Conservation (phyloP, 2,329 filamentous ascomycete genomes). For the Colletotrichum sp. region DNA sequence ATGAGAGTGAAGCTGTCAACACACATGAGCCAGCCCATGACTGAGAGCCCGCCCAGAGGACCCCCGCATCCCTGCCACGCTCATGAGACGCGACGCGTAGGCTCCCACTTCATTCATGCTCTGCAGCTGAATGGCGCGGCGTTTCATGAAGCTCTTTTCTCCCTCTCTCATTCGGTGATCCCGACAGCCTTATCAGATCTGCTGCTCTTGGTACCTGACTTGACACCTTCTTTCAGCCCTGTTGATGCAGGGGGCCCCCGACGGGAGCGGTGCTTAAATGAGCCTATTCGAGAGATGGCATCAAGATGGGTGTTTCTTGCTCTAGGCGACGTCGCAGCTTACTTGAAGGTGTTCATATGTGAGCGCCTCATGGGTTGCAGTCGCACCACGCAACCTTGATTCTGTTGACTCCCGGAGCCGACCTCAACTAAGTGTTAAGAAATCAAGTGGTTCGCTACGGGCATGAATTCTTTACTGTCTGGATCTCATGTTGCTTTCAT, state of each 20-base stretch:
- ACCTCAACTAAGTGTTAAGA: too few species aligned
- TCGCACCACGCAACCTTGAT: too few species aligned
- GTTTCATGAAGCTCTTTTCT: not conserved
- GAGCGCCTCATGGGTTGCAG: too few species aligned
- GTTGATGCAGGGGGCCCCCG: not conserved
- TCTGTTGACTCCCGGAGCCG: too few species aligned
- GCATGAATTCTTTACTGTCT: too few species aligned
- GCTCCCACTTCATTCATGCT: not conserved
- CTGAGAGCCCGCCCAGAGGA: not conserved
- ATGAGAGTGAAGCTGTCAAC: not conserved
- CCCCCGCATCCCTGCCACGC: not conserved
- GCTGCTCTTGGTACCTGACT: not conserved
- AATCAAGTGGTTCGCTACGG: too few species aligned
- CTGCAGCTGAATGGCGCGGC: not conserved
- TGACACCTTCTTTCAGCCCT: not conserved
- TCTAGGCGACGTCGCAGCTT: not conserved
- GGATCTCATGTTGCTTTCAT: too few species aligned
- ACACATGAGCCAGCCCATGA: not conserved
- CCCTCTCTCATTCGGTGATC: not conserved
- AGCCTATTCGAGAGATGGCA: not conserved
- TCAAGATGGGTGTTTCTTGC: accelerated
- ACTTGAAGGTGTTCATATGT: too few species aligned
- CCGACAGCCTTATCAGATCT: not conserved
- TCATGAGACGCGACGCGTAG: not conserved
- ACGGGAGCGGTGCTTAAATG: not conserved